Conservation (phyloP, 75 land plant species). For the Sequoia sempervirens region DNA sequence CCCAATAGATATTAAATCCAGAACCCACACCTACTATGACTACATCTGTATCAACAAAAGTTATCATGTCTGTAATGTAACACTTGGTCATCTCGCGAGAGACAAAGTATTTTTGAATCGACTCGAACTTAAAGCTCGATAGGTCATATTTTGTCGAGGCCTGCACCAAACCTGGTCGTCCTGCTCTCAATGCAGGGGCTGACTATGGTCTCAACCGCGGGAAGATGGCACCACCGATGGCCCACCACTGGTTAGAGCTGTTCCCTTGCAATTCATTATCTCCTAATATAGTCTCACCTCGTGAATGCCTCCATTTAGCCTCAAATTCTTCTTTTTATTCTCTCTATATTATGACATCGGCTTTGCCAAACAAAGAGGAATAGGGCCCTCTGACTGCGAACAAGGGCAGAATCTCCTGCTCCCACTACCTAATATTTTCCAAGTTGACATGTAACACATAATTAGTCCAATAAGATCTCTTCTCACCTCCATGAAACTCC, state of each 20-base stretch:
- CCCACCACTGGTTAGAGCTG: not conserved
- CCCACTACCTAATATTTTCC: no score
- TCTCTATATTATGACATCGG: no score
- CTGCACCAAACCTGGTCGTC: slow-evolving; percentile 14
- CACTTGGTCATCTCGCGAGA: slow-evolving; percentile 96
- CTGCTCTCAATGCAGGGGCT: not conserved
- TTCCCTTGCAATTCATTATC: no score
- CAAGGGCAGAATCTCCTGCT: no score
- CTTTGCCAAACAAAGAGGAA: no score
- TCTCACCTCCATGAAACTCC: slow-evolving; percentile 52
- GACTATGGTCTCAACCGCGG: not conserved
- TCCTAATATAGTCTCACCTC: no score
- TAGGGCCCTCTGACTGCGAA: no score
- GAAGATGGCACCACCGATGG: not conserved
- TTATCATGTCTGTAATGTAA: slow-evolving; percentile 97
- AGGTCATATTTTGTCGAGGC: slow-evolving; percentile 50
- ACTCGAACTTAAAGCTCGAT: slow-evolving; percentile 57
- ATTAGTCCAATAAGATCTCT: slow-evolving; percentile 69
- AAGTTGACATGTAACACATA: slow-evolving; percentile 68
- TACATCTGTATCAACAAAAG: slow-evolving; percentile 92
- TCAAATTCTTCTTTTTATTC: no score
- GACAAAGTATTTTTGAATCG: slow-evolving; percentile 88
- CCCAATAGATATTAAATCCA: no score
- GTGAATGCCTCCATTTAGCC: no score
- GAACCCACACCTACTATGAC: slow-evolving; percentile 92